Base-by-base conservation (phyloP, 768 basidiomycete species). In the Lactarius hengduanensis region DNA sequence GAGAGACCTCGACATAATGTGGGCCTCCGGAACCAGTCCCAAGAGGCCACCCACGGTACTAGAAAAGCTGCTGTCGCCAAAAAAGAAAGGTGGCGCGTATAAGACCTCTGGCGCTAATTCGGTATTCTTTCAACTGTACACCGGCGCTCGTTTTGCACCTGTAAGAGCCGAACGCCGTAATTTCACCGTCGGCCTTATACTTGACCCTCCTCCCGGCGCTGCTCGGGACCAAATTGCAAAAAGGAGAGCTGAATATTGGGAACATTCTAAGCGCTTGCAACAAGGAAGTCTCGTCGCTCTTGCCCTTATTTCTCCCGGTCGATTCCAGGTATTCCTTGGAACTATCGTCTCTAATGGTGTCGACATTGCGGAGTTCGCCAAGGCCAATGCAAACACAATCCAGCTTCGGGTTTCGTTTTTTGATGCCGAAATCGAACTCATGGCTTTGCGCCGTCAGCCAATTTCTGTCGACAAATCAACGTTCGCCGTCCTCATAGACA, bases 271-370 rank as follows among this genome's bases (percentile, higher is more conserved):
- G 64, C 79, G 87, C 1, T 80, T 91, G 15, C 78, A 83, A 59
- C 79, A 81, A 65, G 88, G 90, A 1, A 83, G 82, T n/a, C 82
- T 92, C 20, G 79, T 92, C 18, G 88, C 83, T 6, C 80, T 90
- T 8, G 73, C 89, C 69, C 69, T 63, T 3, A 71, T 78, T 7
- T 73, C 79, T 22, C 66, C 67, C 7, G 66, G 62, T 1, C 47
- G 30, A 26, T 58, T 64, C 15, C 71, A 66, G 13, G 79, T 86
- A 22, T 80, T 84, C 71, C 81, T 91, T 15, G 89, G 88, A 0
- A 77, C 80, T 13, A 73, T 86, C 11, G 76, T 80, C 2, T 84
- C 80, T 50, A 76, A 77, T 16, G 59, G 72, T 7, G 71, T 69
- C 2, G 85, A 88, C 36, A 72, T 89, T 47, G 77, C 77, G 0